These are phyloP conservation scores for Nepenthes mirabilis DNA, from an alignment of 148 eudicot genomes.

Conservation along the genomic window DNA sequence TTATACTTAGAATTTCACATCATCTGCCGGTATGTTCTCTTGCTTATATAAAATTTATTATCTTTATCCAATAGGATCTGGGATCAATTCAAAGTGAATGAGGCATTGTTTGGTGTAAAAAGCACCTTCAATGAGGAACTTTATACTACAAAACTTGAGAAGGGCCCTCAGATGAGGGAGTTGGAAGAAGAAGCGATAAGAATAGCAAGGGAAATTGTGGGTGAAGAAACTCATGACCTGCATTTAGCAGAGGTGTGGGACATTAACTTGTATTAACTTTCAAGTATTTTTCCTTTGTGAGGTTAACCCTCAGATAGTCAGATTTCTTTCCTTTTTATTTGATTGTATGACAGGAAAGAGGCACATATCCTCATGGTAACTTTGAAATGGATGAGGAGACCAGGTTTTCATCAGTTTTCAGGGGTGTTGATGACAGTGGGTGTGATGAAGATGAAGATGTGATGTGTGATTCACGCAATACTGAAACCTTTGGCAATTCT, in stretches of 20 bases:
- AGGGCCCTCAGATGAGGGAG: constrained; percentile 79
- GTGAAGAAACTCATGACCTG: constrained; percentile 84
- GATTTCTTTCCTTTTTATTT: background rate
- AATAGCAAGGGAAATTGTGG: constrained; percentile 94
- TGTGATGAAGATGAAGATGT: constrained; percentile 51
- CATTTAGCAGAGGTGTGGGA: constrained; percentile 85
- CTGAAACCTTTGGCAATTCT: constrained; percentile 72
- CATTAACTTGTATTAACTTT: constrained; percentile 1
- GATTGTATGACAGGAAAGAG: constrained; percentile 50
- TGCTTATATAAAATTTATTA: constrained; percentile 5
- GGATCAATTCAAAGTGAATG: constrained; percentile 96
- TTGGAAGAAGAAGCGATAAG: constrained; percentile 73
- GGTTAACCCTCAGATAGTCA: background rate
- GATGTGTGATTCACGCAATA: constrained; percentile 44
- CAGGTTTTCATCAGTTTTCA: constrained; percentile 71
- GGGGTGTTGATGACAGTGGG: constrained; percentile 83
- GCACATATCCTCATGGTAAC: constrained; percentile 39
- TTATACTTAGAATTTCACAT: background rate
- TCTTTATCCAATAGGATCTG: constrained; percentile 45
- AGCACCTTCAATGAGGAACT: constrained; percentile 97
- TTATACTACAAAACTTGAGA: constrained; percentile 93
- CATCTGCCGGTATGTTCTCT: background rate
- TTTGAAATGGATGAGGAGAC: constrained; percentile 89
- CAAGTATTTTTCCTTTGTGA: background rate
- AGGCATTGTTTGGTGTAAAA: constrained; percentile 79